Conservation (phyloP, 192 early-diverging fungal genomes). For the Backusella sp. region DNA sequence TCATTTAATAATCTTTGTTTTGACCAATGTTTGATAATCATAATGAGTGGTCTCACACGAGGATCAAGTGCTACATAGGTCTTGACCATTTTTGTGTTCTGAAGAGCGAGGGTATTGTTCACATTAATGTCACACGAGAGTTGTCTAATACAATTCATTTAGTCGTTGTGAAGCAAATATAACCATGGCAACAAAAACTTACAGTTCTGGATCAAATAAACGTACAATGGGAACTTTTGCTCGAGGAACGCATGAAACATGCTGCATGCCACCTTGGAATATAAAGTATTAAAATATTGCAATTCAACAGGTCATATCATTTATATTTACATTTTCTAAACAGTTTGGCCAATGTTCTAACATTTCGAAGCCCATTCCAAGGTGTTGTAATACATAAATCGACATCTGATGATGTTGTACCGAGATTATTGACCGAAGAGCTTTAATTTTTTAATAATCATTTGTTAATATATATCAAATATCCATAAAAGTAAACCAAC, state of each 20-base stretch:
- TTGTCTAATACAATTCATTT: conserved; percentile 39
- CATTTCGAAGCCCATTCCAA: conserved; percentile 72
- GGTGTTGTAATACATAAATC: conserved; percentile 91
- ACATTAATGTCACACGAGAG: conserved; percentile 92
- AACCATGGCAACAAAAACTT: conserved; percentile 33
- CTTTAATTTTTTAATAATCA: conserved; percentile 33
- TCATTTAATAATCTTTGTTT: conserved; percentile 84
- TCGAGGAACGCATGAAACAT: conserved; percentile 72
- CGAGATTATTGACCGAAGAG: conserved; percentile 87
- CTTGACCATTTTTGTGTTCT: conserved; percentile 88
- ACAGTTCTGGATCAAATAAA: conserved; percentile 85
- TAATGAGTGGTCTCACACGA: conserved; percentile 84
- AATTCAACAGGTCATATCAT: neutral
- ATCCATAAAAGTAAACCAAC: neutral
- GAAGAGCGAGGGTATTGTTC: conserved; percentile 87
- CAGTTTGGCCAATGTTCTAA: conserved; percentile 69
- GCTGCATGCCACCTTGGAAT: conserved; percentile 73
- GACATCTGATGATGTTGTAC: conserved; percentile 81
- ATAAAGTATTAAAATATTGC: neutral
- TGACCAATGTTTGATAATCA: conserved; percentile 96
- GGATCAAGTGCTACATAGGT: conserved; percentile 87
- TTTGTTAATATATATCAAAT: neutral
- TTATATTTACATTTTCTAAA: conserved; percentile 64
- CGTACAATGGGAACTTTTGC: conserved; percentile 95
- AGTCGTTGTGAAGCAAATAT: neutral